A percentile compares a stretch with the other conserved stretches of the same genome.
phyloP scores from a whole-genome alignment of 768 basidiomycete genomes.

The Trametopsis cervina region DNA sequence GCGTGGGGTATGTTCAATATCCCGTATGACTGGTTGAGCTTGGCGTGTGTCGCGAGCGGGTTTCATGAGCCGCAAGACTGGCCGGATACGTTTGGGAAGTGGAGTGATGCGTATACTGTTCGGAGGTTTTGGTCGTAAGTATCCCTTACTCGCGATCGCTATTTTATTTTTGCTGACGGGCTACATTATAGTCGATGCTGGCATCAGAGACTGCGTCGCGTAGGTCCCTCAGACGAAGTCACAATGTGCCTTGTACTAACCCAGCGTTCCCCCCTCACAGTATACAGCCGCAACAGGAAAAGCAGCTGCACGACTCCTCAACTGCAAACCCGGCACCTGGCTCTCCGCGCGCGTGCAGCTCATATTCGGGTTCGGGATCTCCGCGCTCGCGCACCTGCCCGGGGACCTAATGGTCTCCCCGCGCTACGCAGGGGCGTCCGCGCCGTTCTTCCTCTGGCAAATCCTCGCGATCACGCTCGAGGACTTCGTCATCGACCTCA shows the following conservation, averaged over 20 bases:
- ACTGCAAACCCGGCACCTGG: conserved; percentile 9
- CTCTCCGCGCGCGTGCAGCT: conserved; percentile 16
- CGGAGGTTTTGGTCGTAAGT: conserved; percentile 18
- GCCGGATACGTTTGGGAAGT: conserved; percentile 15
- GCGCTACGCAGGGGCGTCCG: conserved; percentile 8
- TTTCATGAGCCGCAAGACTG: conserved; percentile 8
- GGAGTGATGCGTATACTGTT: conserved; percentile 16
- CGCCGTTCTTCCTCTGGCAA: conserved; percentile 14
- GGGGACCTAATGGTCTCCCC: conserved; percentile 15
- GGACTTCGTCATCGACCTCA: conserved; percentile 8
- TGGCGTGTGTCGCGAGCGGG: conserved; percentile 8
- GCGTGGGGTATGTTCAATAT: conserved; percentile 10
- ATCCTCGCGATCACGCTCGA: conserved; percentile 15
- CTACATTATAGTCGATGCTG: conserved; percentile 10
- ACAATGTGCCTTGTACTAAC: not conserved
- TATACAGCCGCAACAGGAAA: conserved; percentile 11
- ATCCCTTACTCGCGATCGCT: not conserved
- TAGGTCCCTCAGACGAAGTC: not conserved
- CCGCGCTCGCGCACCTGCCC: conserved; percentile 11
- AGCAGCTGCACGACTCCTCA: conserved; percentile 4
- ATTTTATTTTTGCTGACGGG: not conserved
- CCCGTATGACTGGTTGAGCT: conserved; percentile 1
- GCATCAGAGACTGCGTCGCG: conserved; percentile 17
- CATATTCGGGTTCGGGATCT: conserved; percentile 15
- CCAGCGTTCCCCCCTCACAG: conserved; percentile 1